Evolutionary conservation across 768 basidiomycete genomes (phyloP).

Genomic region (Leccinum disarticulatum): DNA sequence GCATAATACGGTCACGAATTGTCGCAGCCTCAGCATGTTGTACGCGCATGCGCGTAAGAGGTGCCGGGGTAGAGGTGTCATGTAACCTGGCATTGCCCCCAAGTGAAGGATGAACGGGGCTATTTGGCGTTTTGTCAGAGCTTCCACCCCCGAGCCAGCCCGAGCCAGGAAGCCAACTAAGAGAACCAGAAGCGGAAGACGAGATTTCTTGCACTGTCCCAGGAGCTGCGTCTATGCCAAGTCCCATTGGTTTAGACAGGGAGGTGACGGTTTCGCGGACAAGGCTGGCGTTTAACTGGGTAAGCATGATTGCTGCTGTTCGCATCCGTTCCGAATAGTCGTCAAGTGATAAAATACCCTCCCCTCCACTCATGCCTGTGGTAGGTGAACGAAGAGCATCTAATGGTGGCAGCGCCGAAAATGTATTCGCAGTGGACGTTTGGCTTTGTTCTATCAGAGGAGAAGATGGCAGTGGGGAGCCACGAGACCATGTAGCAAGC

Average conservation of each 20-base stretch:
- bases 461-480: constrained; percentile 50
- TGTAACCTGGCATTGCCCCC: constrained; percentile 23
- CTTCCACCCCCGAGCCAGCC: constrained; percentile 43
- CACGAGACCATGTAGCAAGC: constrained; percentile 75
- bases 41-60: constrained; percentile 62
- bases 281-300: constrained; percentile 87
- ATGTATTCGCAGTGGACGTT: constrained; percentile 12
- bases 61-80: constrained; percentile 31
- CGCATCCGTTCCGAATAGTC: constrained; percentile 99
- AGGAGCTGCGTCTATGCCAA: constrained; percentile 3
- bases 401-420: neutral
- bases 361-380: constrained; percentile 4
- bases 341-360: constrained; percentile 70
- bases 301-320: constrained; percentile 97
- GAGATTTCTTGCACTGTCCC: constrained; percentile 12
- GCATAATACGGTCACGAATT: constrained; percentile 95
- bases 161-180: constrained; percentile 57
- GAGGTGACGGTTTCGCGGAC: constrained; percentile 50
- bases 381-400: constrained; percentile 8
- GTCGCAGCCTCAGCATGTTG: constrained; percentile 82
- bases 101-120: constrained; percentile 33
- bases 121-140: constrained; percentile 24
- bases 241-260: constrained; percentile 14
- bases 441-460: constrained; percentile 41
- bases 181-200: constrained; percentile 28